phyloP scores from a whole-genome alignment of 176 grass and related monocot genomes.

The Cymbopogon citratus region DNA sequence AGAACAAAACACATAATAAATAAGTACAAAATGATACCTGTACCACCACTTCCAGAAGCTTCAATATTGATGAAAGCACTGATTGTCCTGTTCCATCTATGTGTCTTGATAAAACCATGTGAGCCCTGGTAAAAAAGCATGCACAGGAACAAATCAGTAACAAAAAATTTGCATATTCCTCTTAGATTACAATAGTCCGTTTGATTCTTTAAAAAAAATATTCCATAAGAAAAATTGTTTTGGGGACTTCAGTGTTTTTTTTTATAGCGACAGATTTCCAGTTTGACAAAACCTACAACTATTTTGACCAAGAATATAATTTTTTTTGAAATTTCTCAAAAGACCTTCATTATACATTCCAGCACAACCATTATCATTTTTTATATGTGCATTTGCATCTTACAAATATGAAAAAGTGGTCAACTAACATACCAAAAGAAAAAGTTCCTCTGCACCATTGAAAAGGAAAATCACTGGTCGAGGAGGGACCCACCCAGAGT shows the following conservation, averaged over 20 bases:
- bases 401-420: not conserved
- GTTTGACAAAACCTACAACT: not conserved
- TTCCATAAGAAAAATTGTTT: constrained; percentile 16
- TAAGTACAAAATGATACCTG: constrained; percentile 50
- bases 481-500: constrained; percentile 87
- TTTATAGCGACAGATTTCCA: not conserved
- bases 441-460: constrained; percentile 99
- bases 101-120: constrained; percentile 95
- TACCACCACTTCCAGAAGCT: constrained; percentile 90
- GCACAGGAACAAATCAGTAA: not conserved
- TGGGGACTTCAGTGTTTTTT: not conserved
- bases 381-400: not conserved
- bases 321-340: not conserved
- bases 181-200: not conserved
- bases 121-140: constrained; percentile 59
- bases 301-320: not conserved
- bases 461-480: constrained; percentile 93
- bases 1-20: constrained; percentile 20
- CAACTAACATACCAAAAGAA: constrained; percentile 76
- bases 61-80: constrained; percentile 95
- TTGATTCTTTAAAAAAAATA: constrained; percentile 6
- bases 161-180: not conserved
- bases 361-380: constrained; percentile 1
- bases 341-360: not conserved
- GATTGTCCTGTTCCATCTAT: constrained; percentile 79